Evolutionary conservation across 345 rosid species (phyloP).

Genomic region (Populus davidiana): DNA sequence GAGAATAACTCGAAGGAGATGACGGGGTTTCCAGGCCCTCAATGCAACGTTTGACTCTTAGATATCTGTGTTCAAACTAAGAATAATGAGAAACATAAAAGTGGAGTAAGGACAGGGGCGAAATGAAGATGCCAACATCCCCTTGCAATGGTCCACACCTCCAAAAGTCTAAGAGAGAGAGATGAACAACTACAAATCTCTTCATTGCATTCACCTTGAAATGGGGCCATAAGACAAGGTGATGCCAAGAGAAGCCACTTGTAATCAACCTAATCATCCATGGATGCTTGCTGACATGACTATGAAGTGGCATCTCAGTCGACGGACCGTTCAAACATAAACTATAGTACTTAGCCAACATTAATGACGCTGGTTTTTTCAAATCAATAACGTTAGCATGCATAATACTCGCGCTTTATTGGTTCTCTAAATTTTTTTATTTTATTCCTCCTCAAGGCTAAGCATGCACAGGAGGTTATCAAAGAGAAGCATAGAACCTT

Average conservation of each 20-base stretch:
- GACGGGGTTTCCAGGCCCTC: slow-evolving; percentile 35
- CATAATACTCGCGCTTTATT: not conserved
- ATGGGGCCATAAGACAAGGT: not conserved
- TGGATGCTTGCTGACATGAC: not conserved
- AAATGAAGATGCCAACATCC: not conserved
- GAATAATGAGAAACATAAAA: slow-evolving; percentile 29
- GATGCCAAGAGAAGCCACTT: slow-evolving; percentile 8
- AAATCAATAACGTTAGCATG: not conserved
- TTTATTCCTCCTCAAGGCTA: not conserved
- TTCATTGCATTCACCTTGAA: not conserved
- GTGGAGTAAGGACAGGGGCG: not conserved
- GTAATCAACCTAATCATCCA: not conserved
- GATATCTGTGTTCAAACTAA: slow-evolving; percentile 33
- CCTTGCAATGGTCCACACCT: slow-evolving; percentile 29
- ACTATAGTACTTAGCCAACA: not conserved
- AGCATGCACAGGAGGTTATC: not conserved
- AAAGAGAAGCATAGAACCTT: slow-evolving; percentile 20
- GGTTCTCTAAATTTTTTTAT: not conserved
- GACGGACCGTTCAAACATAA: not conserved
- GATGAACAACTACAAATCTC: not conserved
- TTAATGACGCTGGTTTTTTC: not conserved
- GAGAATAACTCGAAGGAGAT: not conserved
- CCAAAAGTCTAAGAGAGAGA: not conserved
- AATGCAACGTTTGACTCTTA: slow-evolving; percentile 39
- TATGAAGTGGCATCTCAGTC: not conserved